Base-by-base conservation (phyloP, 495 filamentous ascomycete genomes). In the Penicillium verhagenii region DNA sequence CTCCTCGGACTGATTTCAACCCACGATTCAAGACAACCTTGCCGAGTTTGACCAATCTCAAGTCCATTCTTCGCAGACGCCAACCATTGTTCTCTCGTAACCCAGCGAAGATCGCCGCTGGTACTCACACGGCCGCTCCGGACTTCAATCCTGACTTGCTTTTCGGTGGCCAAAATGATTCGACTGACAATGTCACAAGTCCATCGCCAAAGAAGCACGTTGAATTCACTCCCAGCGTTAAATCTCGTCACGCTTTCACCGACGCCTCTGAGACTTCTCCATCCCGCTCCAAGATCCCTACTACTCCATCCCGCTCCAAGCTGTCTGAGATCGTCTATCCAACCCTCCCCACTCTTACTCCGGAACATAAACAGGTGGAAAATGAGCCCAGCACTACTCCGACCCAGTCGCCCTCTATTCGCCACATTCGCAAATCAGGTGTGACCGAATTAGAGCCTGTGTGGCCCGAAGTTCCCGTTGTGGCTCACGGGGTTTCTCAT, bases 401-500 rank as follows among this genome's bases (percentile, higher is more conserved):
- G 11, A 33, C 49, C 11, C 40, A 50, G 8, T 61, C 64, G 1
- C 72, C 71, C 11, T 64, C 65, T 14, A 69, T 78, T 49, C 73
- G 71, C 13, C 67, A 66, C n/a, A 67, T 76, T 23, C 70, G 69
- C 33, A 60, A 64, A 4, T 75, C 76, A 1, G 61, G 60, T 16
- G 58, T 29, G 1, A 35, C 48, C 10, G 33, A 47, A 3, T 51
- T 57, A 23, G 21, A 48, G 21, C 18, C 58, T 45, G 46, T 47
- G n/a, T 54, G 67, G 47, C 63, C 68, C 7, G 70, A 72, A 6
- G 64, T 79, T 35, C 66, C 68, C 0, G 72, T 81, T 10, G 74
- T 88, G 28, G 78, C 86, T 5, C 86, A 91, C 60, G 88, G 88
- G 28, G 83, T 88, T 45, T 81, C 86, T 8, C 88, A 91, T 64